Evolutionary conservation across 2,329 filamentous ascomycete species (phyloP).

Genomic region (Aciculosporium take): DNA sequence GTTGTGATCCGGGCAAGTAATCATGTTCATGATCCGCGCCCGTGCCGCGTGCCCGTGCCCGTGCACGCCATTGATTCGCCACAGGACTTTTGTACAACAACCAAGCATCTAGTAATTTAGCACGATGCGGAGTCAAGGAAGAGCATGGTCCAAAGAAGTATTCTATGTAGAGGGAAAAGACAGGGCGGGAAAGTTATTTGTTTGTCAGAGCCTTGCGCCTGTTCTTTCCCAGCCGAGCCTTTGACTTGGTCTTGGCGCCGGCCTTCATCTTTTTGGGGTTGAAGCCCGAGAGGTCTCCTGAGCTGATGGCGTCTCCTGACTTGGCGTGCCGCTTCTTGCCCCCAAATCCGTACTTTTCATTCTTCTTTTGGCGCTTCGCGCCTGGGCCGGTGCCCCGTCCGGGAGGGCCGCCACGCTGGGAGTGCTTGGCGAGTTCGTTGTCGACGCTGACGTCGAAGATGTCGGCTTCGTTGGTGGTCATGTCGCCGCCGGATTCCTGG

Average conservation of each 20-base stretch:
- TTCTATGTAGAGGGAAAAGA: background rate
- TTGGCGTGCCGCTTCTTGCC: constrained; percentile 89
- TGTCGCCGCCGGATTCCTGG: constrained; percentile 49
- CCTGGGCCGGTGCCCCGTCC: constrained; percentile 15
- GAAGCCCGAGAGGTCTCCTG: constrained; percentile 67
- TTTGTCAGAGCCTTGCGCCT: constrained; percentile 30
- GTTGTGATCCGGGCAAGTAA: no score
- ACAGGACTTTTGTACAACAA: no score
- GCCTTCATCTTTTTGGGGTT: constrained; percentile 74
- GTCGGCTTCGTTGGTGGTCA: constrained; percentile 64
- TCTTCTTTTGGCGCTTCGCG: constrained; percentile 78
- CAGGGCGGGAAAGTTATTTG: constrained; percentile 8
- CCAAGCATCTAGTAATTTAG: no score
- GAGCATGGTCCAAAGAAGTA: background rate
- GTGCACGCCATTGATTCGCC: no score
- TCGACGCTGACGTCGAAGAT: constrained; percentile 87
- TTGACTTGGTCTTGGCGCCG: constrained; percentile 24
- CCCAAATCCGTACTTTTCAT: constrained; percentile 87
- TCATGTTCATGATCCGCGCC: no score
- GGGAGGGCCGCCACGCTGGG: constrained; percentile 24
- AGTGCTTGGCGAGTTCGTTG: constrained; percentile 35
- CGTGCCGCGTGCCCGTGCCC: no score
- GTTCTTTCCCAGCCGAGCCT: constrained; percentile 37
- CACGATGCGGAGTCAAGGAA: background rate
- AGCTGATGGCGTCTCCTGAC: constrained; percentile 77